A percentile compares a stretch with the other conserved stretches of the same genome.
Conservation (phyloP, 2,329 filamentous ascomycete genomes). For the Neonectria punicea region DNA sequence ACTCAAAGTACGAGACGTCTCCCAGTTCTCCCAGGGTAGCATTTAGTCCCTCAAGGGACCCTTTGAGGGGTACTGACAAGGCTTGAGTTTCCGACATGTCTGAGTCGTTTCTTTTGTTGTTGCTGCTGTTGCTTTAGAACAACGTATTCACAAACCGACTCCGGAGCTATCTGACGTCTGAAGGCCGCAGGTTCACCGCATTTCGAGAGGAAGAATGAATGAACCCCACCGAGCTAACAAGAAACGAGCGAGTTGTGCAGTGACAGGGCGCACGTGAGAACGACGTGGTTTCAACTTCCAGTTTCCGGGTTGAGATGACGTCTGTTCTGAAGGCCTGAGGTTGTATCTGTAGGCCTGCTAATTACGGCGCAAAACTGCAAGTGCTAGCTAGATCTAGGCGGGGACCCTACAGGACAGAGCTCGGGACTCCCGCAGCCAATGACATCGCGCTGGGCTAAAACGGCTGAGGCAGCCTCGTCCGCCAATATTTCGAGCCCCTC, state of each 20-base stretch:
- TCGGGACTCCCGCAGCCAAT: conserved; percentile 8
- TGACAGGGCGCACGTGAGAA: neutral
- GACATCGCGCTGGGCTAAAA: neutral
- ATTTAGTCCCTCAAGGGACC: conserved; percentile 45
- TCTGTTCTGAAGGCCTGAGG: conserved; percentile 18
- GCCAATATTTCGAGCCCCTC: conserved; percentile 10
- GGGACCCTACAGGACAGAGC: conserved; percentile 12
- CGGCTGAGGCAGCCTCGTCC: neutral
- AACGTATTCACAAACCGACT: conserved; percentile 37
- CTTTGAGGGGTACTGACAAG: conserved; percentile 17
- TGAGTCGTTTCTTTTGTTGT: conserved; percentile 8
- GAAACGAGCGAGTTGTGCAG: neutral
- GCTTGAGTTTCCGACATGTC: conserved; percentile 42
- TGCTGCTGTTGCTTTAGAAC: conserved; percentile 7
- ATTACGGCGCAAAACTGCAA: conserved; percentile 7
- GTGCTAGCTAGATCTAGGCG: conserved; percentile 17
- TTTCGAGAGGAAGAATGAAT: neutral
- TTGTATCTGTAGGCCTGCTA: neutral
- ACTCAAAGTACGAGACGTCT: conserved; percentile 41
- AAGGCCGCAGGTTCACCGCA: conserved; percentile 3
- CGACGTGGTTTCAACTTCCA: neutral
- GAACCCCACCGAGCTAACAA: neutral
- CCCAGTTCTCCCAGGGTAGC: conserved; percentile 41
- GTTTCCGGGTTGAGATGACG: conserved; percentile 19
- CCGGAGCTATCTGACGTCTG: neutral